Conservation (phyloP, 495 filamentous ascomycete species). For the Clavariopsis aquatica region DNA sequence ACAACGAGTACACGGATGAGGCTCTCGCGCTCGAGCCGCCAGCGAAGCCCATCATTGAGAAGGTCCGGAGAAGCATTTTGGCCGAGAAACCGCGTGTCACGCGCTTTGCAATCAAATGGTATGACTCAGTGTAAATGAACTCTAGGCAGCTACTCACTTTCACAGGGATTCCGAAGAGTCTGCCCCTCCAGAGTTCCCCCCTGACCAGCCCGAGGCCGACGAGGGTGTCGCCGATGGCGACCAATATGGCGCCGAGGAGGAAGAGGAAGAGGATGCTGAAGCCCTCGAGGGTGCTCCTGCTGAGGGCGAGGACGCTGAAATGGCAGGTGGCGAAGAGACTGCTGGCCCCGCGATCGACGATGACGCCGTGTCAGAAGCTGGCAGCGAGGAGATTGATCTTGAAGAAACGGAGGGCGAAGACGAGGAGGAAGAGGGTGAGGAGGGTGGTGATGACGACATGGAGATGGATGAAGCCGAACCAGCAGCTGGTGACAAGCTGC, state of each 20-base stretch:
- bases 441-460: conserved; percentile 75
- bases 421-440: conserved; percentile 67
- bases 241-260: conserved; percentile 85
- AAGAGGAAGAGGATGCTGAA: conserved; percentile 62
- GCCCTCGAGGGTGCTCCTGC: conserved; percentile 48
- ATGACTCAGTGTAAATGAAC: conserved; percentile 37
- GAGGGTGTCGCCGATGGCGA: conserved; percentile 74
- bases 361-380: conserved; percentile 78
- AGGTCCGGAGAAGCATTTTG: conserved; percentile 85
- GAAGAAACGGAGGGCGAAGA: conserved; percentile 88
- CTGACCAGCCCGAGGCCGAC: conserved; percentile 96
- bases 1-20: conserved; percentile 95
- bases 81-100: conserved; percentile 98
- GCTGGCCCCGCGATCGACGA: conserved; percentile 65
- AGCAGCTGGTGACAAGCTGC: conserved; percentile 18
- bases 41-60: conserved; percentile 85
- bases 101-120: conserved; percentile 99
- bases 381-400: conserved; percentile 92
- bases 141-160: conserved; percentile 13
- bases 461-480: conserved; percentile 66
- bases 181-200: conserved; percentile 92
- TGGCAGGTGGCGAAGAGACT: conserved; percentile 70
- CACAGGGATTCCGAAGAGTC: conserved; percentile 91
- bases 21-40: conserved; percentile 86
- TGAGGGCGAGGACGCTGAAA: conserved; percentile 70